Conservation (phyloP, 345 rosid genomes). For the Geranium rotundifolium region DNA sequence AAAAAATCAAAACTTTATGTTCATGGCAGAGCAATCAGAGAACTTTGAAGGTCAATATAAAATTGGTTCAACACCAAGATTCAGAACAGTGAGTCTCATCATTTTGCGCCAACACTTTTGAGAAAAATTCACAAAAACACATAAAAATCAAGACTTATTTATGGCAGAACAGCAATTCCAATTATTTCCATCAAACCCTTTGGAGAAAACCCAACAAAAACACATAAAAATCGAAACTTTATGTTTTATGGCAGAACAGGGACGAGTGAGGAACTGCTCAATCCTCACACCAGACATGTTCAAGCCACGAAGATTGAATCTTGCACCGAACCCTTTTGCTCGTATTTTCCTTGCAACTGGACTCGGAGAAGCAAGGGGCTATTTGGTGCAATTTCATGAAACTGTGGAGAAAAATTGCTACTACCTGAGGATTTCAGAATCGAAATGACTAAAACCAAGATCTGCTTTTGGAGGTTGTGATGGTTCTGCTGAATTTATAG, state of each 20-base stretch:
- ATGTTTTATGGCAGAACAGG: background rate
- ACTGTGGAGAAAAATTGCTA: too few relatives aligned
- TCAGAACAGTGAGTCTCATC: slow-evolving; percentile 9
- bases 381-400: background rate
- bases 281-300: background rate
- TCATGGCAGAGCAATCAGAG: slow-evolving; percentile 9
- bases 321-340: slow-evolving; percentile 3
- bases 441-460: too few relatives aligned
- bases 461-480: too few relatives aligned
- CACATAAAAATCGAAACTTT: background rate
- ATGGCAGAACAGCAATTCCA: slow-evolving; percentile 4
- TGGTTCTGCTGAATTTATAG: too few relatives aligned
- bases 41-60: slow-evolving; percentile 11
- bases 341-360: slow-evolving; percentile 3
- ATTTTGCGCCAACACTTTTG: slow-evolving; percentile 6
- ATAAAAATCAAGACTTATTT: background rate
- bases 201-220: background rate
- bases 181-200: slow-evolving; percentile 7
- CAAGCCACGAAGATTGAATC: background rate
- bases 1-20: background rate
- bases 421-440: too few relatives aligned
- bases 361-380: slow-evolving; percentile 5
- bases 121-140: background rate
- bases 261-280: background rate
- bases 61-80: slow-evolving; percentile 9